These are phyloP conservation scores for Phylloporus sp. DNA, from an alignment of 768 basidiomycete genomes.

Conservation along the genomic window DNA sequence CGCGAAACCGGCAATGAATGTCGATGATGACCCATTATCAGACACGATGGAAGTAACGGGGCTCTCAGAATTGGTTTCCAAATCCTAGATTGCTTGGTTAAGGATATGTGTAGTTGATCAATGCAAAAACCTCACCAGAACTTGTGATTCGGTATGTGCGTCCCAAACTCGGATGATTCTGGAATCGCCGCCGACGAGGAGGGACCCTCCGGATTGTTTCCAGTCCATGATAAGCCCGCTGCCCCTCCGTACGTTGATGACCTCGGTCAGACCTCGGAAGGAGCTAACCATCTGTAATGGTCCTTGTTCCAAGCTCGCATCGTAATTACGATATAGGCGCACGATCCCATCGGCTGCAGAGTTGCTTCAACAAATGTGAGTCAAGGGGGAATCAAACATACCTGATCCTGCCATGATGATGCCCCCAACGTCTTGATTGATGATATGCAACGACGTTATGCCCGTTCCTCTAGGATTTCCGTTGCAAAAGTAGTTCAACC, in stretches of 20 bases:
- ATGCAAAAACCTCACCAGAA: constrained; percentile 47
- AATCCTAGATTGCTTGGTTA: constrained; percentile 49
- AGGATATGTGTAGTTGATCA: not conserved
- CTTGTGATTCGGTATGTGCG: constrained; percentile 78
- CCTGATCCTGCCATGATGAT: constrained; percentile 85
- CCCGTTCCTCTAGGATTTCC: constrained; percentile 77
- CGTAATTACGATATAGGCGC: constrained; percentile 90
- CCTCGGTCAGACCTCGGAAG: constrained; percentile 82
- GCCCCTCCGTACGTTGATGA: constrained; percentile 69
- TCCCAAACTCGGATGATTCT: constrained; percentile 91
- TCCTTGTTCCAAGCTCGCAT: constrained; percentile 61
- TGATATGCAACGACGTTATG: constrained; percentile 85
- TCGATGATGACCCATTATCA: constrained; percentile 69
- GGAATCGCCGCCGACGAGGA: constrained; percentile 91
- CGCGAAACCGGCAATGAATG: constrained; percentile 87
- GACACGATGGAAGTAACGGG: constrained; percentile 83
- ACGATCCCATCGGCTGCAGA: constrained; percentile 82
- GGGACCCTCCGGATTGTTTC: constrained; percentile 81
- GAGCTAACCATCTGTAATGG: constrained; percentile 90
- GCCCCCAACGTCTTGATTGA: constrained; percentile 93
- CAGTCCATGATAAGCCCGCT: constrained; percentile 87
- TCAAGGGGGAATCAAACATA: constrained; percentile 32
- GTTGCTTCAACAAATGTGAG: not conserved
- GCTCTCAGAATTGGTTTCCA: constrained; percentile 85
- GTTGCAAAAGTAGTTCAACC: constrained; percentile 81